Conservation (phyloP, 2,329 filamentous ascomycete genomes). For the Lojkania enalia region DNA sequence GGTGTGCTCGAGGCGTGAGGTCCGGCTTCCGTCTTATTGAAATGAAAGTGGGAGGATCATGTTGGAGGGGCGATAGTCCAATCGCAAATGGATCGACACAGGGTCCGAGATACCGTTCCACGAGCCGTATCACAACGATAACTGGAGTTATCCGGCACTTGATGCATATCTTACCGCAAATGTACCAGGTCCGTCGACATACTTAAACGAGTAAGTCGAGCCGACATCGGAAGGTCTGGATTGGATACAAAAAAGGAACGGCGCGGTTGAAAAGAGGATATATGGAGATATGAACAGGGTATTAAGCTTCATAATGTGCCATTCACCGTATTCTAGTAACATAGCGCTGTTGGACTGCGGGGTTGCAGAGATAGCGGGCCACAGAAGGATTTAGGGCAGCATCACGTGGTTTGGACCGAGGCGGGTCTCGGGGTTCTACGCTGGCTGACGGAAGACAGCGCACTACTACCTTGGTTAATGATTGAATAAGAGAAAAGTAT, state of each 20-base stretch:
- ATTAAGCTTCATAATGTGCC: neutral
- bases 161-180: conserved; percentile 4
- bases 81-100: neutral
- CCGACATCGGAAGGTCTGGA: conserved; percentile 6
- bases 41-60: neutral
- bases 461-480: too few species aligned
- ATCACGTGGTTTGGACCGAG: neutral
- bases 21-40: too few species aligned
- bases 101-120: conserved; percentile 7
- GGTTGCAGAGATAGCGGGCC: neutral
- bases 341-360: conserved; percentile 5
- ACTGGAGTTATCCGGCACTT: conserved; percentile 4
- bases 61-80: neutral
- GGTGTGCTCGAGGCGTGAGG: neutral
- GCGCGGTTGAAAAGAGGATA: neutral
- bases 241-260: neutral
- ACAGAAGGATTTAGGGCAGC: neutral
- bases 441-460: too few species aligned
- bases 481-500: too few species aligned
- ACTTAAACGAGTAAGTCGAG: conserved; percentile 2
- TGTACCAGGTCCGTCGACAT: conserved; percentile 1
- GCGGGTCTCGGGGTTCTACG: too few species aligned
- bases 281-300: too few species aligned
- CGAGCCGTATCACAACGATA: neutral
- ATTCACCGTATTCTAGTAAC: conserved; percentile 1